Evolutionary conservation across 345 rosid species (phyloP), one percentile per base, ranked within the genome.

Genomic region (Adansonia digitata): DNA sequence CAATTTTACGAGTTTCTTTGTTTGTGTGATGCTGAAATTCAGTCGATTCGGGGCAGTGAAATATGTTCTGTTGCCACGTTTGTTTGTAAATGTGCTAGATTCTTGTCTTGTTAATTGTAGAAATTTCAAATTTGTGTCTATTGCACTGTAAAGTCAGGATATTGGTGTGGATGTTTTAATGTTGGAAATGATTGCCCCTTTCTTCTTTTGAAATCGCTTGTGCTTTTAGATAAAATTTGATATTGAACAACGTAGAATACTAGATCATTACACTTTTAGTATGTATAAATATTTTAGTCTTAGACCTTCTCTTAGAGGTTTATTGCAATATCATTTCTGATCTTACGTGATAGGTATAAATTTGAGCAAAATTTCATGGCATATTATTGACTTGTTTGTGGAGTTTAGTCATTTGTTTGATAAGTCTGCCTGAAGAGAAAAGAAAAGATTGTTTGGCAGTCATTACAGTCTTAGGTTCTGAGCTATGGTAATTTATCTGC

Each of bases 11-110:
- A 12, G 27, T 63, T 63, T 63, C 46, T 37, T 63, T 62, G 52
- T 51, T 27, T 75, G 2, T 66, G 65, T 52, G 61, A 52, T 72
- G 52, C 68, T 56, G 56, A 46, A 77, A 69, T 69, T 76, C 40
- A 15, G 37, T 74, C 49, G 60, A 22, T 59, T 74, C 51, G 22
- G 56, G 49, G 67, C 5, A 70, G 51, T n/a, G 37, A 60, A 39
- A 69, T 26, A 42, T 17, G 29, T 61, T 42, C 5, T 48, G 64
- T 3, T 60, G 76, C 29, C 29, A 31, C 35, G 34, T 12, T 62
- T 46, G 60, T 63, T 35, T 48, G 34, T n/a, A 20, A 63, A 49
- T 43, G 24, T 74, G 43, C 15, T 63, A 48, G 45, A 27, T 59
- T 45, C 31, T 59, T 34, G 46, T 22, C 43, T 60, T 45, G 17